phyloP scores from a whole-genome alignment of 331 rosid species.

The Pyrus hybrid region DNA sequence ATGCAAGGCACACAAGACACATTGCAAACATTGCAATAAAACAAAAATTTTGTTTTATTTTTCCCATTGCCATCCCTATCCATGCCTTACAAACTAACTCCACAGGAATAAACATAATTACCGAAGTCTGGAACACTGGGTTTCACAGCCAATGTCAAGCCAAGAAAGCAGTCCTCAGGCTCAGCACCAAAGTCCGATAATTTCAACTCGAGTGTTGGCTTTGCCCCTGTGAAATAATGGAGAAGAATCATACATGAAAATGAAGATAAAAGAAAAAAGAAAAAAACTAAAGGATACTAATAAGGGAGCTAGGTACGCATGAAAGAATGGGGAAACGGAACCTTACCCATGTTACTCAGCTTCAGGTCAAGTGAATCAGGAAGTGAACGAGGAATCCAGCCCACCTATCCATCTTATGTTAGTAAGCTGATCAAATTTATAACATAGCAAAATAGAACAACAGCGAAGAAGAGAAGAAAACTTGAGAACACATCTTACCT shows the following conservation, averaged over 20 bases:
- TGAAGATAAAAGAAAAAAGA: neutral
- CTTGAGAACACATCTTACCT: slow-evolving; percentile 34
- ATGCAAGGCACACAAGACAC: neutral
- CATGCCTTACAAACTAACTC: neutral
- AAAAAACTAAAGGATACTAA: neutral
- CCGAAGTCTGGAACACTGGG: slow-evolving; percentile 70
- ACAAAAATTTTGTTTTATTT: neutral
- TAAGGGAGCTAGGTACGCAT: neutral
- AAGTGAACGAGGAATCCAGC: slow-evolving; percentile 50
- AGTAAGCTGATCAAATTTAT: slow-evolving; percentile 17
- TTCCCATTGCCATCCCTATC: neutral
- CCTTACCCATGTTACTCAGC: slow-evolving; percentile 63
- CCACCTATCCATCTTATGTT: slow-evolving; percentile 40
- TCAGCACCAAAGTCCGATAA: slow-evolving; percentile 76
- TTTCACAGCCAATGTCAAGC: slow-evolving; percentile 74
- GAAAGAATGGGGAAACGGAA: slow-evolving; percentile 2
- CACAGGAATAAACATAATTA: slow-evolving; percentile 19
- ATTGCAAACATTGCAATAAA: neutral
- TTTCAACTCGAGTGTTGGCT: slow-evolving; percentile 75
- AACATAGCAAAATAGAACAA: neutral
- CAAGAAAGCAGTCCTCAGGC: slow-evolving; percentile 85
- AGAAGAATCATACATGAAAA: slow-evolving; percentile 12
- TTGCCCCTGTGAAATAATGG: slow-evolving; percentile 40
- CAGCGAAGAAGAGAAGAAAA: neutral
- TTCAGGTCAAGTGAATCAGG: slow-evolving; percentile 72